Percentiles rank a stretch among this genome's conserved stretches.
Evolutionary conservation across 352 stramenopile species (phyloP).

Genomic region (Phytophthora constricta): DNA sequence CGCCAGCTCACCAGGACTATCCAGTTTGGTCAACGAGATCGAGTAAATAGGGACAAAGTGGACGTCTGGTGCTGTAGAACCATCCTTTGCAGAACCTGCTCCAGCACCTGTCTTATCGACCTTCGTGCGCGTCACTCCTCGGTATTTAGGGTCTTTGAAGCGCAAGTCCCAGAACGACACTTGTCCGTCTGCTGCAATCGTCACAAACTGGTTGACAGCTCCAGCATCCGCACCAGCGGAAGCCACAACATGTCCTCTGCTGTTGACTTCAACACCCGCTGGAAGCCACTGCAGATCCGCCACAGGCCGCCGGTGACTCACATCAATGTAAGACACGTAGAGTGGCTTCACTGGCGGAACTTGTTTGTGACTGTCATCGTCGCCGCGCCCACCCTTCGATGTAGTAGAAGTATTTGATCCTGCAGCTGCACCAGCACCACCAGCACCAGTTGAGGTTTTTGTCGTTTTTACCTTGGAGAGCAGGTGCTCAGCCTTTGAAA

Average conservation of each 20-base stretch:
- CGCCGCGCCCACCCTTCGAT: constrained; percentile 36
- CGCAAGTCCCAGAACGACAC: constrained; percentile 93
- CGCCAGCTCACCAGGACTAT: constrained; percentile 68
- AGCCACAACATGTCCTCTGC: constrained; percentile 81
- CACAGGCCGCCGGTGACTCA: constrained; percentile 86
- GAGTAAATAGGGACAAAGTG: constrained; percentile 88
- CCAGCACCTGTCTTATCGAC: constrained; percentile 54
- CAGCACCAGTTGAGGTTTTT: constrained; percentile 36
- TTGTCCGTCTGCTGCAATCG: constrained; percentile 90
- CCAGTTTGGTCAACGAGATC: constrained; percentile 79
- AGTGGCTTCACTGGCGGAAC: constrained; percentile 73
- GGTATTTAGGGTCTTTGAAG: constrained; percentile 90
- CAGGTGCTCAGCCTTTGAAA: constrained; percentile 74
- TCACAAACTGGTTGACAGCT: constrained; percentile 92
- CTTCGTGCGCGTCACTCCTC: constrained; percentile 66
- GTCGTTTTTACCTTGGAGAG: constrained; percentile 62
- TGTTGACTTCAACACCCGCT: constrained; percentile 87
- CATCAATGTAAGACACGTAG: constrained; percentile 88
- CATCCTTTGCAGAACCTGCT: constrained; percentile 64
- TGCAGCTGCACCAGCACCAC: constrained; percentile 7
- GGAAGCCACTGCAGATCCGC: constrained; percentile 91
- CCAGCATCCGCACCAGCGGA: constrained; percentile 42
- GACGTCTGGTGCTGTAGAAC: constrained; percentile 60
- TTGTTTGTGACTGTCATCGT: constrained; percentile 64
- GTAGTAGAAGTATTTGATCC: constrained; percentile 25